Conservation (phyloP, 2,329 filamentous ascomycete species). For the Aspergillus ochraceus region DNA sequence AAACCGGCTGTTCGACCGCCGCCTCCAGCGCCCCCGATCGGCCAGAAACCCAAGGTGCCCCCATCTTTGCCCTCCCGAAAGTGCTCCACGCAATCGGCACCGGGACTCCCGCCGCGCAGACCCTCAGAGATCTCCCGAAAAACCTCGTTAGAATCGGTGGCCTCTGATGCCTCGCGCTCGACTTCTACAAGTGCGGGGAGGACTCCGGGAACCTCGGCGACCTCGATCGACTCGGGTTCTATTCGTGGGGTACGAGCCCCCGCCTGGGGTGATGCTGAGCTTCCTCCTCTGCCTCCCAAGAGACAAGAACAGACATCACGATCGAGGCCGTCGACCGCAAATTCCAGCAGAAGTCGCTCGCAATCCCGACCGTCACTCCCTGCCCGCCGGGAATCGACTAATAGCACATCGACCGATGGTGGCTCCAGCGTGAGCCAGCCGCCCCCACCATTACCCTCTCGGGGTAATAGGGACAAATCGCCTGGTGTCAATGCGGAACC, state of each 20-base stretch:
- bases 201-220: constrained; percentile 33
- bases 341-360: constrained; percentile 16
- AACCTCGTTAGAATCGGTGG: constrained; percentile 52
- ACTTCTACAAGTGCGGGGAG: constrained; percentile 42
- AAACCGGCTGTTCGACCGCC: constrained; percentile 27
- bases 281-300: constrained; percentile 58
- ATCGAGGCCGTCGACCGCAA: constrained; percentile 20
- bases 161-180: constrained; percentile 54
- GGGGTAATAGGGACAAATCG: constrained; percentile 16
- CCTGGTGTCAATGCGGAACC: constrained; percentile 15
- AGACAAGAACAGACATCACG: constrained; percentile 31
- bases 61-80: constrained; percentile 51
- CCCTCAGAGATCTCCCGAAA: constrained; percentile 38
- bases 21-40: constrained; percentile 18
- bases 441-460: constrained; percentile 28
- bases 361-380: constrained; percentile 22
- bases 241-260: constrained; percentile 53
- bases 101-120: constrained; percentile 51
- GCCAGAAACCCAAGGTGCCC: constrained; percentile 33
- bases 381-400: constrained; percentile 20
- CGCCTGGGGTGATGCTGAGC: constrained; percentile 54
- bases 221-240: constrained; percentile 29
- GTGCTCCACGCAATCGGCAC: constrained; percentile 36
- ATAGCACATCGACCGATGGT: constrained; percentile 14
- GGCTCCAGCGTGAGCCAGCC: constrained; percentile 11